These are phyloP conservation scores for Colletotrichum neosansevieriae DNA, from an alignment of 2,329 filamentous ascomycete species.

Conservation along the genomic window DNA sequence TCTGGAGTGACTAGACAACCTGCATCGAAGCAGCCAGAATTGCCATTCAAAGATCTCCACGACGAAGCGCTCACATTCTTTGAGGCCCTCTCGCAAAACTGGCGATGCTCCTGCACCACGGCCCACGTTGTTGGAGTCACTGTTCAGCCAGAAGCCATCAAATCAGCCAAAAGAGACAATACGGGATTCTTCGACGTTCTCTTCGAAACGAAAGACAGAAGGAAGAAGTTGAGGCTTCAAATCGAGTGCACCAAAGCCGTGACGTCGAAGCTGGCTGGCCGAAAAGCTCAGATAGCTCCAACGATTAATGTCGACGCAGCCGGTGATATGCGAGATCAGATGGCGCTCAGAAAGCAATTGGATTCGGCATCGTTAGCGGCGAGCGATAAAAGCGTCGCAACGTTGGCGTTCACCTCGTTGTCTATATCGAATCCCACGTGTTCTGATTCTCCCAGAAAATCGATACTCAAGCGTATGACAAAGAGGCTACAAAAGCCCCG, in stretches of 20 bases:
- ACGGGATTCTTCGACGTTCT: neutral
- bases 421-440: neutral
- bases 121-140: conserved; percentile 19
- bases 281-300: neutral
- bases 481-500: neutral
- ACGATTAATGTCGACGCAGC: neutral
- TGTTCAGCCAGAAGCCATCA: neutral
- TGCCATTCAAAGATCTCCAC: neutral
- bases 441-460: neutral
- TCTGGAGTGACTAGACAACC: neutral
- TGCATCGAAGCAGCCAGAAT: neutral
- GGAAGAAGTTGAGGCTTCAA: neutral
- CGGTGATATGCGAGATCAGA: neutral
- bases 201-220: neutral
- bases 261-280: neutral
- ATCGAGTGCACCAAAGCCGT: neutral
- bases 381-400: neutral
- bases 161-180: neutral
- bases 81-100: conserved; percentile 8
- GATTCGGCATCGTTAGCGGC: neutral
- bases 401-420: neutral
- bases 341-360: neutral
- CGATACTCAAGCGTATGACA: neutral
- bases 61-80: conserved; percentile 1
- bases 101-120: conserved; percentile 11